Evolutionary conservation across 305 asterid species (phyloP).

Genomic region (Fraxinus sp.): DNA sequence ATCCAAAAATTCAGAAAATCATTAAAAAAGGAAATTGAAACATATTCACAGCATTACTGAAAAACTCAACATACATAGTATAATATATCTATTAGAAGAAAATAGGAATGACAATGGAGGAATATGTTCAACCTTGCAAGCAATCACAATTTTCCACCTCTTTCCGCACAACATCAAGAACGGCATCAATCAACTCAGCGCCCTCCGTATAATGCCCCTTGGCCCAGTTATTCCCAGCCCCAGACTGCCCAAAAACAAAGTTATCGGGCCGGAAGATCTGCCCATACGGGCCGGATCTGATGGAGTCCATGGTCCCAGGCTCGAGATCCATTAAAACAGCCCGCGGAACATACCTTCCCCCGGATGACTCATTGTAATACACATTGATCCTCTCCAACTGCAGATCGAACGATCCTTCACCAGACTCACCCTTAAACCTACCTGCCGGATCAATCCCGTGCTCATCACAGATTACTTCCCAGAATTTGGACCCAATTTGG

Average conservation of each 20-base stretch:
- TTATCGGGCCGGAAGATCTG: conserved; percentile 85
- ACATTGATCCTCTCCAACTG: conserved; percentile 75
- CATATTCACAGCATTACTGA: neutral
- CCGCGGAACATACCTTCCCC: conserved; percentile 83
- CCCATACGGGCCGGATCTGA: conserved; percentile 81
- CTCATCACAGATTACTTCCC: conserved; percentile 90
- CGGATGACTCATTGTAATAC: conserved; percentile 78
- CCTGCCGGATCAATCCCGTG: conserved; percentile 77
- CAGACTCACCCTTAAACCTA: conserved; percentile 44
- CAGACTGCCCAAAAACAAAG: conserved; percentile 82
- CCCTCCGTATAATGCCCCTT: conserved; percentile 88
- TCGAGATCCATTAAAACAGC: conserved; percentile 94
- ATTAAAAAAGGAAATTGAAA: neutral
- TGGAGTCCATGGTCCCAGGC: conserved; percentile 87
- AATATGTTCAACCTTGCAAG: conserved; percentile 59
- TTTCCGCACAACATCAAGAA: conserved; percentile 83
- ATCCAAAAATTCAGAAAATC: neutral
- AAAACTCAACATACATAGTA: neutral
- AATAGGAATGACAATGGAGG: neutral
- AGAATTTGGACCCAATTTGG: conserved; percentile 83
- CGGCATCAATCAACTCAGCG: conserved; percentile 82
- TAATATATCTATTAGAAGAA: neutral
- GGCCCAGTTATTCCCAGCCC: conserved; percentile 84
- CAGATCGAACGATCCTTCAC: conserved; percentile 35
- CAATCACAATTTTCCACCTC: conserved; percentile 88